phyloP scores from a whole-genome alignment of 2,329 filamentous ascomycete genomes.

The Ophiostoma ips region DNA sequence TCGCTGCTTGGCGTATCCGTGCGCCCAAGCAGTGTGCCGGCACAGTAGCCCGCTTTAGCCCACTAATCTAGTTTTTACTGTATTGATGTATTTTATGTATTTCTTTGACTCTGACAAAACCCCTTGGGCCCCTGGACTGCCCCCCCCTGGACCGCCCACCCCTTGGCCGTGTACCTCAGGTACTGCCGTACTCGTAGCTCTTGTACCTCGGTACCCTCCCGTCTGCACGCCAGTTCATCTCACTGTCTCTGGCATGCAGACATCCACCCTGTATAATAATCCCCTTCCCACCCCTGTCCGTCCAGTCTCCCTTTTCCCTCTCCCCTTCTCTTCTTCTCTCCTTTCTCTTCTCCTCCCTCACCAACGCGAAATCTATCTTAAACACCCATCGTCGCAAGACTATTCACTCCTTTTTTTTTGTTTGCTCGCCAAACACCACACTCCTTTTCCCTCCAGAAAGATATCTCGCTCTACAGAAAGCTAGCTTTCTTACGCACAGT shows the following conservation, averaged over 20 bases:
- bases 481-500: conserved; percentile 7
- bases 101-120: no score
- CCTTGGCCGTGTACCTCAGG: no score
- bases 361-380: conserved; percentile 4
- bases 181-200: no score
- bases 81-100: no score
- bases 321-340: neutral
- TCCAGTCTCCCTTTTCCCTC: neutral
- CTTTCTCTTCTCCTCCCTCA: neutral
- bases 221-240: no score
- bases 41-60: no score
- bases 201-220: no score
- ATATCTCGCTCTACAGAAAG: conserved; percentile 2
- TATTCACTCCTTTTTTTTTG: conserved; percentile 5
- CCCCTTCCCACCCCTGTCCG: neutral
- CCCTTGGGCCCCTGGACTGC: no score
- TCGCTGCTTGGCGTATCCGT: no score
- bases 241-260: neutral
- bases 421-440: conserved; percentile 5
- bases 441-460: conserved; percentile 5
- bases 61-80: no score
- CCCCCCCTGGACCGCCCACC: no score
- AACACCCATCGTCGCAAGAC: neutral
- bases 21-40: no score
- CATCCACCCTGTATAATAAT: neutral